Evolutionary conservation across 495 filamentous ascomycete species (phyloP).

Genomic region (Neurospora terricola): DNA sequence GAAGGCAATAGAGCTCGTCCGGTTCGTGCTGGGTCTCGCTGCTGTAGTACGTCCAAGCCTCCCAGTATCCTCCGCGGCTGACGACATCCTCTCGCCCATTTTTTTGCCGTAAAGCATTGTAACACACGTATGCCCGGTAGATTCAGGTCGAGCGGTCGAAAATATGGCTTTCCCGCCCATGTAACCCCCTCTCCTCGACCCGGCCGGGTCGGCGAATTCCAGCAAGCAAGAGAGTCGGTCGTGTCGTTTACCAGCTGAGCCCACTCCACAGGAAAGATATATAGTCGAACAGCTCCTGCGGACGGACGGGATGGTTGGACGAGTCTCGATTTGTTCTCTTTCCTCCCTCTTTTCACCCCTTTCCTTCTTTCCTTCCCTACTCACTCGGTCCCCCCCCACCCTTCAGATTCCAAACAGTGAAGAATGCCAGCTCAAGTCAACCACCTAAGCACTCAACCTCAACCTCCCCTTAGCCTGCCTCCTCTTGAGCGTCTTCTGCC

Average conservation of each 20-base stretch:
- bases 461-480: slow-evolving; percentile 31
- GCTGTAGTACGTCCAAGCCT: not conserved
- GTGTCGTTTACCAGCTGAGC: not conserved
- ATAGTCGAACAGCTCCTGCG: not conserved
- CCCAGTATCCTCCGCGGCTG: not conserved
- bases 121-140: not conserved
- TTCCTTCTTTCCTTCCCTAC: not conserved
- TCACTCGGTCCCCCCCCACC: not conserved
- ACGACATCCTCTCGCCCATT: too few relatives aligned
- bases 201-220: not conserved
- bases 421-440: too few relatives aligned
- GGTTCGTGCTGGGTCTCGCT: not conserved
- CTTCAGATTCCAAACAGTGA: not conserved
- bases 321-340: not conserved
- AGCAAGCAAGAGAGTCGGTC: not conserved
- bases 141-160: not conserved
- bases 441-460: slow-evolving; percentile 19
- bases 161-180: not conserved
- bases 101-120: too few relatives aligned
- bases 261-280: not conserved
- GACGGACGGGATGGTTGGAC: not conserved
- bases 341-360: not conserved
- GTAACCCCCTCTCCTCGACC: not conserved
- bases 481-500: slow-evolving; percentile 28
- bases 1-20: not conserved